Conservation (phyloP, 2,329 filamentous ascomycete genomes). For the Penicillium expansum region DNA sequence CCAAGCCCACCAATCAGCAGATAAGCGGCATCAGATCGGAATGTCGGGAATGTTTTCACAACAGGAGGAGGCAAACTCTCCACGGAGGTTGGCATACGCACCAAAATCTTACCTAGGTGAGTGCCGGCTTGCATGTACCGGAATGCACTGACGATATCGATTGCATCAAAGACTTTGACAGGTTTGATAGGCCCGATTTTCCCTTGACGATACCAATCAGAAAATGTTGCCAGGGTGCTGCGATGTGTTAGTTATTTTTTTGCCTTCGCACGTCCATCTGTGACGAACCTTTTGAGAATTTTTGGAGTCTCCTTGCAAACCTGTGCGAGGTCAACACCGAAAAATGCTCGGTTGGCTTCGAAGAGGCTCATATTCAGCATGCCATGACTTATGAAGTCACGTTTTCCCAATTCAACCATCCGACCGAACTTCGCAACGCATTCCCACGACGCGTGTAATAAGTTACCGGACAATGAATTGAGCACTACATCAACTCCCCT, state of each 20-base stretch:
- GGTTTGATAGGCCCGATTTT: constrained; percentile 7
- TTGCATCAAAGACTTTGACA: constrained; percentile 4
- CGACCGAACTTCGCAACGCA: constrained; percentile 28
- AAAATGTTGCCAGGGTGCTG: constrained; percentile 4
- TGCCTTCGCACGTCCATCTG: accelerated
- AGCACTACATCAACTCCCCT: constrained; percentile 26
- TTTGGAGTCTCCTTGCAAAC: neutral
- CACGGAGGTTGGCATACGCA: constrained; percentile 4
- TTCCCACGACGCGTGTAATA: constrained; percentile 26
- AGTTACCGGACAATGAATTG: constrained; percentile 22
- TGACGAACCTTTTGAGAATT: neutral
- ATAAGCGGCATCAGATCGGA: constrained; percentile 3
- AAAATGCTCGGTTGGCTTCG: constrained; percentile 10
- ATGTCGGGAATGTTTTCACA: neutral
- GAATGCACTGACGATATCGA: constrained; percentile 11
- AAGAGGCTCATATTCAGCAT: constrained; percentile 15
- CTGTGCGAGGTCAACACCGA: constrained; percentile 13
- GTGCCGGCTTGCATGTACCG: constrained; percentile 17
- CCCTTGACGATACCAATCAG: constrained; percentile 3
- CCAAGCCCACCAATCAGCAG: constrained; percentile 15
- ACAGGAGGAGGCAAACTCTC: neutral
- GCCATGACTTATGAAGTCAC: constrained; percentile 19
- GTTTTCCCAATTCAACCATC: constrained; percentile 26
- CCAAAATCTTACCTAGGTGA: constrained; percentile 19
- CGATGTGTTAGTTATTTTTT: neutral